Percentiles rank a stretch among this genome's conserved stretches.
These are phyloP conservation scores for Alternaria brassicae DNA, from an alignment of 2,329 filamentous ascomycete genomes.

Conservation along the genomic window DNA sequence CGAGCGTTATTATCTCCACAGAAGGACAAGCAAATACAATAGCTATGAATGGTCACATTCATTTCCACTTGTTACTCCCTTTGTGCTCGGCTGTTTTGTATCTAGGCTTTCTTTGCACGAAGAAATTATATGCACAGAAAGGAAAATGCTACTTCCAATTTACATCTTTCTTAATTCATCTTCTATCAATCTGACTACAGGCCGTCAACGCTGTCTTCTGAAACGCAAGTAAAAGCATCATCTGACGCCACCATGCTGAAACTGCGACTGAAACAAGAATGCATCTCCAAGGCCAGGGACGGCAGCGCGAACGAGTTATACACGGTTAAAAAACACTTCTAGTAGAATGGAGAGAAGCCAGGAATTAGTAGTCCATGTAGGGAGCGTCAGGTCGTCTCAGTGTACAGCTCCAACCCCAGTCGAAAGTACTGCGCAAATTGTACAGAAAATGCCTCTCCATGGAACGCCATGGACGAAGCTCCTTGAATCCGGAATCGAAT, in stretches of 20 bases:
- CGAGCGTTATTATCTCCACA: background rate
- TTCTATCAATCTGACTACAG: slow-evolving; percentile 28
- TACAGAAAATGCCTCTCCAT: slow-evolving; percentile 26
- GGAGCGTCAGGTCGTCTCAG: slow-evolving; percentile 33
- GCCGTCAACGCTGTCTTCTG: slow-evolving; percentile 19
- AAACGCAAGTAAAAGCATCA: slow-evolving; percentile 22
- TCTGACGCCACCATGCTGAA: slow-evolving; percentile 16
- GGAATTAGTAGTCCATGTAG: slow-evolving; percentile 13
- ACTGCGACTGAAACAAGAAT: slow-evolving; percentile 14
- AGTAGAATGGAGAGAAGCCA: slow-evolving; percentile 7
- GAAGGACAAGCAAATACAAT: background rate
- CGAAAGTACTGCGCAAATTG: slow-evolving; percentile 30
- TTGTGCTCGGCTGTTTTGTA: background rate
- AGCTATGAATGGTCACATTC: background rate
- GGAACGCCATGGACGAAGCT: slow-evolving; percentile 36
- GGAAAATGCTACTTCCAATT: slow-evolving; percentile 24
- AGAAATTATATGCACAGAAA: background rate
- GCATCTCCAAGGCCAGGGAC: slow-evolving; percentile 10
- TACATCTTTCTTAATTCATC: slow-evolving; percentile 33
- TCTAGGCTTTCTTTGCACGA: background rate
- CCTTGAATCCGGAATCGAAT: slow-evolving; percentile 19
- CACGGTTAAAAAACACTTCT: slow-evolving; percentile 12
- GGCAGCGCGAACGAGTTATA: slow-evolving; percentile 16
- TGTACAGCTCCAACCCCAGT: slow-evolving; percentile 41
- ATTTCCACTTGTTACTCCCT: background rate